Evolutionary conservation across 441 rosid species (phyloP).

Genomic region (Viola pubescens): DNA sequence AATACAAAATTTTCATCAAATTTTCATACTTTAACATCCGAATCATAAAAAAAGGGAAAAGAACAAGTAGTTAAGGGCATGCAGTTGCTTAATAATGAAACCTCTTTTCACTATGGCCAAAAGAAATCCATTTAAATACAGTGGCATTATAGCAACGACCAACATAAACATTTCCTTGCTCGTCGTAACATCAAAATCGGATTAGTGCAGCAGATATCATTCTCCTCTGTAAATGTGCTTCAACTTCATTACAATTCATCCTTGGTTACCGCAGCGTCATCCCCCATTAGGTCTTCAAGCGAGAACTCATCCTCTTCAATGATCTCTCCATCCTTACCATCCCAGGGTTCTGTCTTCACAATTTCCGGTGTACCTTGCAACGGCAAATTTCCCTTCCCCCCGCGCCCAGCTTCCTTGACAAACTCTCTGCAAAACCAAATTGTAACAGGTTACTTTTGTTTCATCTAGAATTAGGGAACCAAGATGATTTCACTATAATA

Average conservation of each 20-base stretch:
- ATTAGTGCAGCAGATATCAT: background rate
- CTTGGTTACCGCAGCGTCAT: conserved; percentile 37
- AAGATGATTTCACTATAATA: conserved; percentile 9
- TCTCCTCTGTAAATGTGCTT: background rate
- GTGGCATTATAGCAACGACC: background rate
- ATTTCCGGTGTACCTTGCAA: conserved; percentile 54
- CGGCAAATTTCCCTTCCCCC: conserved; percentile 90
- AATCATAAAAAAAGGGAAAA: too few species aligned
- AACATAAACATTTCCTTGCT: background rate
- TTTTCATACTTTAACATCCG: too few species aligned
- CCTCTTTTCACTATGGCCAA: background rate
- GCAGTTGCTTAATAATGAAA: background rate
- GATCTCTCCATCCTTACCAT: conserved; percentile 85
- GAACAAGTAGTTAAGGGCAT: too few species aligned
- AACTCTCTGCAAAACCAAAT: conserved; percentile 52
- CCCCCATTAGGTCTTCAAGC: conserved; percentile 94
- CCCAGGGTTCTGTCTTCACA: conserved; percentile 69
- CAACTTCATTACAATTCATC: conserved; percentile 14
- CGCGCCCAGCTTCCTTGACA: conserved; percentile 87
- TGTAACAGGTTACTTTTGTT: background rate
- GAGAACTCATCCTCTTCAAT: conserved; percentile 92
- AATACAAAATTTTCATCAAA: too few species aligned
- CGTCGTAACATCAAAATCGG: conserved; percentile 9
- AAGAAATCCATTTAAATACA: background rate
- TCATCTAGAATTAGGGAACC: conserved; percentile 5